A percentile compares a stretch with the other conserved stretches of the same genome.
These are phyloP conservation scores for Zygoascus flipseniorum DNA, from an alignment of 805 yeast genomes.

Conservation along the genomic window DNA sequence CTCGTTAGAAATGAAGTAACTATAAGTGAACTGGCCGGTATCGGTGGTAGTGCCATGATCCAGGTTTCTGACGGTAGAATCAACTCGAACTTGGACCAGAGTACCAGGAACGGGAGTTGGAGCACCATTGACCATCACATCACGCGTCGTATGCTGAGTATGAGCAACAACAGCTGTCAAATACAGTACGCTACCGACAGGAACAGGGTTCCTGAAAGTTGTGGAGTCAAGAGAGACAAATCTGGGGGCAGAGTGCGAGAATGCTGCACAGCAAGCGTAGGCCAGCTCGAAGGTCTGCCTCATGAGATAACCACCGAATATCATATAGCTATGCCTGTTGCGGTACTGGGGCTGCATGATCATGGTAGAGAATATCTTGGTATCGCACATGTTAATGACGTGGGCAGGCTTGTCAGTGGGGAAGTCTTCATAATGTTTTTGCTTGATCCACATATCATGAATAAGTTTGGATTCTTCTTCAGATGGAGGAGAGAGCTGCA, in stretches of 20 bases:
- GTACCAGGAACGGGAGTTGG: constrained; percentile 45
- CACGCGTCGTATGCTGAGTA: constrained; percentile 63
- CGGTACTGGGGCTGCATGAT: constrained; percentile 97
- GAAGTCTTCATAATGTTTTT: constrained; percentile 22
- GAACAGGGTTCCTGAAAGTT: constrained; percentile 89
- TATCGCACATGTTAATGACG: constrained; percentile 60
- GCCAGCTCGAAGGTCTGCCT: constrained; percentile 92
- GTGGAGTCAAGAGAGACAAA: constrained; percentile 86
- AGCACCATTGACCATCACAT: constrained; percentile 13
- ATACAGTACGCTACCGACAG: constrained; percentile 84
- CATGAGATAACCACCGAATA: constrained; percentile 89
- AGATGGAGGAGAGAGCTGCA: constrained; percentile 56
- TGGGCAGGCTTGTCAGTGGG: constrained; percentile 38
- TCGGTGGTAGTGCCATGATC: constrained; percentile 53
- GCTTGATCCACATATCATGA: constrained; percentile 60
- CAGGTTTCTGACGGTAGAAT: constrained; percentile 64
- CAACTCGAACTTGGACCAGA: constrained; percentile 81
- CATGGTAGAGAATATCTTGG: constrained; percentile 63
- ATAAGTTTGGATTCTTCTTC: constrained; percentile 64
- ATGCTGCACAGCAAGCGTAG: constrained; percentile 85
- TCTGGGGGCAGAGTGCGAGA: constrained; percentile 76
- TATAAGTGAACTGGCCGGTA: constrained; percentile 82
- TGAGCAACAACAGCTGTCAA: constrained; percentile 78
- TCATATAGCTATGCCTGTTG: constrained; percentile 88
- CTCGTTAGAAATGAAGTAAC: constrained; percentile 54